Evolutionary conservation across 768 basidiomycete species (phyloP), one percentile per base, ranked within the genome.

Genomic region (Tephrocybe rancida): DNA sequence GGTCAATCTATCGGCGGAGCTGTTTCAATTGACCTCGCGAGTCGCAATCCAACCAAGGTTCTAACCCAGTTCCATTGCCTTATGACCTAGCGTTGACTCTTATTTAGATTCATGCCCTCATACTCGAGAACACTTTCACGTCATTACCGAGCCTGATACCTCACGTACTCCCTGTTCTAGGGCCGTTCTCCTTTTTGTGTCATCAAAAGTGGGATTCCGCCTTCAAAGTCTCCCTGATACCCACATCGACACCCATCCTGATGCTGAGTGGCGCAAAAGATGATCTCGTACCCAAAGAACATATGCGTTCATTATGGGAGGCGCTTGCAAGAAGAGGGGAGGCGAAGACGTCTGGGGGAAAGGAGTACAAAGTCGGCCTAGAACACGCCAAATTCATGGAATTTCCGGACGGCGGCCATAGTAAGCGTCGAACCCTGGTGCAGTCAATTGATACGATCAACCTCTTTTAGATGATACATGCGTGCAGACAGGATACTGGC

Each of bases 101-200:
- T 14, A n/a, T 34, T 24, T 57, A 92, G 88, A 84, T 96, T 51
- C 52, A 74, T 16, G 95, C 87, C 0, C 77, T 97, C 14, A 82
- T 98, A 51, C 78, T 98, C 53, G 95, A 98, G 74, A 98, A 97
- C 67, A 96, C 95, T 0, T 97, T 97, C 69, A 83, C 88, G 29
- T 92, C 89, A 37, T 80, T 98, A 25, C 88, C 88, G 5, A 80
- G 78, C 46, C 82, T 96, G 14, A 83, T 97, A n/a, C 95, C 92
- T 0, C 75, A 84, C 55, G 83, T 88, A 14, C 73, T 97, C 29
- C 95, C 95, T 5, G 66, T 82, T 22, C 47, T 27, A 19, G 29
- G n/a, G 21, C 35, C 21, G 5, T 13, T 19, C 46, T 59, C 54
- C 32, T 55, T 39, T 44, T 44, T 59, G 26, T 59, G 58, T 30